A percentile compares a stretch with the other conserved stretches of the same genome.
phyloP scores from a whole-genome alignment of 768 basidiomycete genomes.

The Lactarius hatsudake region DNA sequence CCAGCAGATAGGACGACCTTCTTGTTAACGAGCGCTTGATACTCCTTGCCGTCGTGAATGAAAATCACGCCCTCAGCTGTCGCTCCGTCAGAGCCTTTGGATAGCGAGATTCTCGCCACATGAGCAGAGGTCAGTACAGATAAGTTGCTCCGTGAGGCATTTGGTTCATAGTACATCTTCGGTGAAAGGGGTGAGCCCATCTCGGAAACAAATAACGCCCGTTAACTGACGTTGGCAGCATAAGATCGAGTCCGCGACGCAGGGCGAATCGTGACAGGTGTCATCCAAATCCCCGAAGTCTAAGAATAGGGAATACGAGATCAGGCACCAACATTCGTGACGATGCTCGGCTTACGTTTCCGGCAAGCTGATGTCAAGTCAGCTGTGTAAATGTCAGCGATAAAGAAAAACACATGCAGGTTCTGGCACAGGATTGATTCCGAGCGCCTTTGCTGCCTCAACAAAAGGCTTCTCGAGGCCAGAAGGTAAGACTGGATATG shows the following conservation, averaged over 20 bases:
- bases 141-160: slow-evolving; percentile 27
- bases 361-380: slow-evolving; percentile 14
- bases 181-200: not conserved
- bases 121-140: slow-evolving; percentile 27
- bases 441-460: slow-evolving; percentile 3
- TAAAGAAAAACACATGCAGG: slow-evolving; percentile 7
- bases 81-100: not conserved
- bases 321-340: not conserved
- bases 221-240: slow-evolving; percentile 20
- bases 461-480: slow-evolving; percentile 16
- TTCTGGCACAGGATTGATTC: slow-evolving; percentile 1
- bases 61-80: slow-evolving; percentile 20
- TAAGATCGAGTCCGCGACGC: slow-evolving; percentile 16
- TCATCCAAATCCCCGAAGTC: slow-evolving; percentile 17
- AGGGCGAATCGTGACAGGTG: slow-evolving; percentile 14
- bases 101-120: slow-evolving; percentile 16
- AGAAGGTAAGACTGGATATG: slow-evolving; percentile 2
- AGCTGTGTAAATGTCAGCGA: not conserved
- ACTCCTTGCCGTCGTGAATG: slow-evolving; percentile 15
- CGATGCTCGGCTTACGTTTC: slow-evolving; percentile 15
- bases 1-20: slow-evolving; percentile 26
- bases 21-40: slow-evolving; percentile 14
- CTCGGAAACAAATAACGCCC: not conserved
- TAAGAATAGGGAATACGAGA: slow-evolving; percentile 5
- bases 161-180: slow-evolving; percentile 29